Base-by-base conservation (phyloP, 2,329 filamentous ascomycete genomes). In the Aureobasidium sp. region DNA sequence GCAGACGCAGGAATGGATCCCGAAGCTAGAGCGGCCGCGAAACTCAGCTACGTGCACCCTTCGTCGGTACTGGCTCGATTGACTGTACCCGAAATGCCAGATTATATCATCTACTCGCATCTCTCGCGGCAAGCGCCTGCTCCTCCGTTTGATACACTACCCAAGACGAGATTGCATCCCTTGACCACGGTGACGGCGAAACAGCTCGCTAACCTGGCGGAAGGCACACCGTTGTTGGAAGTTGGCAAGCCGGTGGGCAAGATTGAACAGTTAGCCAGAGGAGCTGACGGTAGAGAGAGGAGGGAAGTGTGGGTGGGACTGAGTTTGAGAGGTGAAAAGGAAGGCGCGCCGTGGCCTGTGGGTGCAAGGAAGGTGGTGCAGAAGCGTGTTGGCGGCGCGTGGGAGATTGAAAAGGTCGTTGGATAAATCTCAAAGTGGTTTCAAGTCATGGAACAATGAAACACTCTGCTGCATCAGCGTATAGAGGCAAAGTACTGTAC, bases 211-310 rank as follows among this genome's bases (percentile, higher is more conserved):
- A 82, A 81, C 1, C 74, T 97, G 52, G 88, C 90, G 4, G 85
- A 89, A 65, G 88, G 87, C 0, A 97, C 93, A 11, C 88, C 90
- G 44, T 72, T 98, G 51, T 68, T 97, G 19, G 80, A 80, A 32
- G 90, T 91, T 60, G 88, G 89, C 3, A 97, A 97, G 73, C 91
- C 93, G 1, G 84, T 96, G 65, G 93, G 93, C 61, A 90, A 93
- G 74, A 79, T 87, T 57, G 71, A 71, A 34, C 71, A 71, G 12
- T 72, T 79, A 59, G 64, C 71, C 4, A 74, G 78, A 57, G 68
- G 70, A 35, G 70, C 74, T 42, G 70, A 68, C 10, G 74, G 72
- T 0, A 66, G 70, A 44, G 75, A 74, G 61, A 71, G 71, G 57
- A 79, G 90, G 44, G 85, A 93, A 69, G 90, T 86, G 61, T 94